A percentile compares a stretch with the other conserved stretches of the same genome.
Evolutionary conservation across 148 eudicot species (phyloP).

Genomic region (Chenopodium album): DNA sequence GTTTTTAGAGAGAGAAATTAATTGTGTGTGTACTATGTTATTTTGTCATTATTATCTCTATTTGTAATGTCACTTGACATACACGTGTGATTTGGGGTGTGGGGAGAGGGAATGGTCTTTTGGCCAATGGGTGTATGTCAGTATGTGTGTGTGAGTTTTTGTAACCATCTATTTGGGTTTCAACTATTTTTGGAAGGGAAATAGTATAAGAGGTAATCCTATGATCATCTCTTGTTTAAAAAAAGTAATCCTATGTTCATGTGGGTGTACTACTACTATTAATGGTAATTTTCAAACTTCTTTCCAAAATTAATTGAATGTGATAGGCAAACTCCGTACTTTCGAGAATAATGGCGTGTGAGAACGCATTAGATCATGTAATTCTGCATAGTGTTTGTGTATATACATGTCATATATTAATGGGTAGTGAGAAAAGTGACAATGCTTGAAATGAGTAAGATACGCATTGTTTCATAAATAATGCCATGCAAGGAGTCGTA

Average conservation of each 20-base stretch:
- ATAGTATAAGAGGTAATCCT: not conserved
- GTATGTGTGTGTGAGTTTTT: not conserved
- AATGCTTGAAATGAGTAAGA: no score
- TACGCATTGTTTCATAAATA: no score
- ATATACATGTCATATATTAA: no score
- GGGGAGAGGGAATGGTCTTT: no score
- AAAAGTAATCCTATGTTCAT: not conserved
- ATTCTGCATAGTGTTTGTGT: no score
- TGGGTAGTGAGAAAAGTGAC: no score
- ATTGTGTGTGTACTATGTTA: not conserved
- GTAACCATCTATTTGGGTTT: not conserved
- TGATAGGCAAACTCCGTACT: no score
- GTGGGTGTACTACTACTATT: not conserved
- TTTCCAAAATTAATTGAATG: no score
- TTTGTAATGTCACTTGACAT: not conserved
- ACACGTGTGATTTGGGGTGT: not conserved
- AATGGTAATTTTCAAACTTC: not conserved
- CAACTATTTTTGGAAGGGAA: not conserved
- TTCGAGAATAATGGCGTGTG: no score
- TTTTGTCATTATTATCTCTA: not conserved
- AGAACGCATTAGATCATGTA: no score
- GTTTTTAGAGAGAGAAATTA: not conserved
- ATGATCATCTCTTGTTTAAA: not conserved
- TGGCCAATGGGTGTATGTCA: not conserved
- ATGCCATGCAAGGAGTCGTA: no score